Evolutionary conservation across 345 rosid genomes (phyloP).

Genomic region (Eucalyptus paniculata): DNA sequence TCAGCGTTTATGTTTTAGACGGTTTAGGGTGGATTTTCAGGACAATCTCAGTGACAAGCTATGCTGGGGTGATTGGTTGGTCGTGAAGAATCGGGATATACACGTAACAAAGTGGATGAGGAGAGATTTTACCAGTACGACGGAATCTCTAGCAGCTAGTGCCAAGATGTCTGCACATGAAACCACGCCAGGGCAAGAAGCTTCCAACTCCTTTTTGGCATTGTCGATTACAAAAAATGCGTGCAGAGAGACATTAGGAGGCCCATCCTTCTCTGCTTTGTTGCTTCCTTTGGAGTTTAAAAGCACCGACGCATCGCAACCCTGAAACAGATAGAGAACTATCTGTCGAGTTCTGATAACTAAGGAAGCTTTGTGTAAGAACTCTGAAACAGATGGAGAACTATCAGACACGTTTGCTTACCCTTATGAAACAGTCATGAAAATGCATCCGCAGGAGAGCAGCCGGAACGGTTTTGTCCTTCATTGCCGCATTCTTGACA

Average conservation of each 20-base stretch:
- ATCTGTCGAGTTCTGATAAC: not conserved
- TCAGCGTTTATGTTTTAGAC: not conserved
- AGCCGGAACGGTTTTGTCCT: conserved; percentile 72
- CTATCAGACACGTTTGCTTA: not conserved
- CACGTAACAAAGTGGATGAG: not conserved
- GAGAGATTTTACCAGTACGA: conserved; percentile 36
- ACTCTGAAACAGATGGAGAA: not conserved
- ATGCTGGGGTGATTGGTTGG: not conserved
- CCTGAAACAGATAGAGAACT: conserved; percentile 15
- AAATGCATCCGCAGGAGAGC: conserved; percentile 89
- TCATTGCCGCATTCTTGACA: conserved; percentile 50
- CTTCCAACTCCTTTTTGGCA: conserved; percentile 73
- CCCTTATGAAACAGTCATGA: conserved; percentile 79
- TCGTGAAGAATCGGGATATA: not conserved
- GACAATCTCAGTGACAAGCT: not conserved
- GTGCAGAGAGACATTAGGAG: conserved; percentile 81
- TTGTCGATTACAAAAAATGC: conserved; percentile 77
- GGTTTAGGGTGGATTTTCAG: not conserved
- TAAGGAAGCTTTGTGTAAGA: not conserved
- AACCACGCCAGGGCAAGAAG: conserved; percentile 65
- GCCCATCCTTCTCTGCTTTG: conserved; percentile 85
- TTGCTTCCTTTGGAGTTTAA: conserved; percentile 53
- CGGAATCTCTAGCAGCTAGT: conserved; percentile 78
- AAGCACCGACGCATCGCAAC: conserved; percentile 89
- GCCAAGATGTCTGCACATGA: conserved; percentile 93